phyloP scores from a whole-genome alignment of 2,329 filamentous ascomycete genomes.

The Diplodia mutila region DNA sequence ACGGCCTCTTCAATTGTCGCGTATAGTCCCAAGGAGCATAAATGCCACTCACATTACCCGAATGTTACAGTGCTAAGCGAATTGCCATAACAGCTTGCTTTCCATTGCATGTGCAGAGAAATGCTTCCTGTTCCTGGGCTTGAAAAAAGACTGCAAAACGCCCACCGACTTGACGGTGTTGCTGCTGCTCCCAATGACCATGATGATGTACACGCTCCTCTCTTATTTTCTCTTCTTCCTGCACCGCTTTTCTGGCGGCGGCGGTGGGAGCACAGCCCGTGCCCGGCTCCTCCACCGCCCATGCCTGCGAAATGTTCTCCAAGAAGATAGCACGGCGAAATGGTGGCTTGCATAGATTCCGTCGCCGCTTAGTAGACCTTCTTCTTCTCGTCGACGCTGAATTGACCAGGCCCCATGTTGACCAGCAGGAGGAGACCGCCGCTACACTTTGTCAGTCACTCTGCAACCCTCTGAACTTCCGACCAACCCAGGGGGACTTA shows the following conservation, averaged over 20 bases:
- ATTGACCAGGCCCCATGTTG: constrained; percentile 97
- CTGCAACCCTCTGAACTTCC: neutral
- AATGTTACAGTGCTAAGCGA: neutral
- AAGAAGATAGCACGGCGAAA: constrained; percentile 3
- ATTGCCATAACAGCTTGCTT: neutral
- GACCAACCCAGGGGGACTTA: too few relatives aligned
- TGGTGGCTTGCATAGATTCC: neutral
- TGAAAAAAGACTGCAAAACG: constrained; percentile 13
- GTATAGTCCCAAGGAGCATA: neutral
- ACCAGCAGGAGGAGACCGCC: constrained; percentile 94
- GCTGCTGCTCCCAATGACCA: constrained; percentile 11
- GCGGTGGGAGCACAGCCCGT: neutral
- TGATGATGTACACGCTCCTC: constrained; percentile 20
- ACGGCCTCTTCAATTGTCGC: too few relatives aligned
- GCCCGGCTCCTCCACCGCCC: constrained; percentile 10
- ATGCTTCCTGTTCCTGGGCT: constrained; percentile 3
- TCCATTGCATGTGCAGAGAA: neutral
- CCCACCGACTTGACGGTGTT: constrained; percentile 8
- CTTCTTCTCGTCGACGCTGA: constrained; percentile 99
- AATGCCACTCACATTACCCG: neutral
- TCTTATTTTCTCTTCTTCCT: neutral
- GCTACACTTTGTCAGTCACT: constrained; percentile 43
- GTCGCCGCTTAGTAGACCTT: constrained; percentile 79
- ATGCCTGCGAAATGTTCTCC: neutral
- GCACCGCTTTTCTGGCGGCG: neutral